Conservation (phyloP, 2,329 filamentous ascomycete species). For the Arthrobotrys conoides region DNA sequence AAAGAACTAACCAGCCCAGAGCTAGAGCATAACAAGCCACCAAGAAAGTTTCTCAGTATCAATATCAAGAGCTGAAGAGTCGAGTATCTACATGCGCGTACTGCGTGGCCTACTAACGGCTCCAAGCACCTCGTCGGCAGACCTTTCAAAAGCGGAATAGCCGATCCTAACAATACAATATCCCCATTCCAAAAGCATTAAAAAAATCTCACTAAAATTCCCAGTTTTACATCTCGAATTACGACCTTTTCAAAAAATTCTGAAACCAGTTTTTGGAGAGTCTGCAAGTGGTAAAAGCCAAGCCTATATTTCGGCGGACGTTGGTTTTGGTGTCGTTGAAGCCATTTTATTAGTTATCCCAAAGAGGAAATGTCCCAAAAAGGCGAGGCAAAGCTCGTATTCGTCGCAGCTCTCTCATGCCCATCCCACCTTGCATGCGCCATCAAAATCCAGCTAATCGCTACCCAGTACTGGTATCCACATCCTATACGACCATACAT, state of each 20-base stretch:
- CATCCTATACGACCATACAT: constrained; percentile 14
- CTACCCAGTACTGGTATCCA: constrained; percentile 21
- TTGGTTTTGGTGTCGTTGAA: constrained; percentile 10
- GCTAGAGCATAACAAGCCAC: neutral
- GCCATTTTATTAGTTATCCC: constrained; percentile 15
- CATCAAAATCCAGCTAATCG: constrained; percentile 22
- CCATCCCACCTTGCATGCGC: constrained; percentile 23
- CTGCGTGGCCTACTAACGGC: constrained; percentile 14
- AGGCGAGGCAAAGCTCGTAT: constrained; percentile 18
- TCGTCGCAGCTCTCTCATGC: constrained; percentile 14
- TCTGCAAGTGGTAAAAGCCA: constrained; percentile 11
- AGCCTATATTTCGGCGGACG: neutral
- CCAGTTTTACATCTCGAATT: constrained; percentile 17
- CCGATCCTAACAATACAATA: constrained; percentile 6
- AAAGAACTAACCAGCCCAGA: neutral
- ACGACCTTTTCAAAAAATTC: neutral
- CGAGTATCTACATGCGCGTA: constrained; percentile 6
- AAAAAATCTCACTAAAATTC: constrained; percentile 20
- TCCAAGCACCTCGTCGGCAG: constrained; percentile 16
- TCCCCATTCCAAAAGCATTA: neutral
- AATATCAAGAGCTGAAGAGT: neutral
- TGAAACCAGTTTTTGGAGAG: constrained; percentile 11
- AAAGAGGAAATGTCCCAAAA: constrained; percentile 22
- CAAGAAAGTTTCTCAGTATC: constrained; percentile 4
- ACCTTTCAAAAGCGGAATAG: constrained; percentile 3